phyloP scores from a whole-genome alignment of 768 basidiomycete species.

The Xerocomellus amylosporus region DNA sequence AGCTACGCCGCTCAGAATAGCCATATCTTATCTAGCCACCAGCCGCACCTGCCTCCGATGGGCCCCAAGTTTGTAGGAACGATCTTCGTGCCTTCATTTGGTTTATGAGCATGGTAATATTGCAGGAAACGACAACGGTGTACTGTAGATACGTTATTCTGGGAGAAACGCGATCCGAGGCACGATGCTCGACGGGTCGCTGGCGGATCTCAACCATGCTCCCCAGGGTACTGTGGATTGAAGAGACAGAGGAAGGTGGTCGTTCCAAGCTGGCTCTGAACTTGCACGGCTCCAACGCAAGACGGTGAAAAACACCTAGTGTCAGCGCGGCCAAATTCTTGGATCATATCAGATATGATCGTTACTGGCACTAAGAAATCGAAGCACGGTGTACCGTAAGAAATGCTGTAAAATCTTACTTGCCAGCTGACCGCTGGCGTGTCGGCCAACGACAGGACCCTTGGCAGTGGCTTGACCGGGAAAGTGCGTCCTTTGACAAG shows the following conservation, averaged over 20 bases:
- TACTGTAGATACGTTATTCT: too few species aligned
- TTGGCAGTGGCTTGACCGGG: slow-evolving; percentile 5
- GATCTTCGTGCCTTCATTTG: not conserved
- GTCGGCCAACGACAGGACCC: slow-evolving; percentile 10
- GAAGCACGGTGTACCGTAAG: not conserved
- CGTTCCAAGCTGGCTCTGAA: not conserved
- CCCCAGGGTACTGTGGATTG: not conserved
- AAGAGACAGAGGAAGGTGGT: not conserved
- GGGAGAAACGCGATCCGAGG: too few species aligned
- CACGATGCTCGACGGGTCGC: not conserved
- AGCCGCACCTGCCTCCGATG: not conserved
- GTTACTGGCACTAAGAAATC: not conserved
- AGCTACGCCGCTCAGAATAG: not conserved
- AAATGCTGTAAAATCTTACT: slow-evolving; percentile 4
- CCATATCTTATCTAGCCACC: slow-evolving; percentile 11
- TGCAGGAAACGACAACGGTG: not conserved
- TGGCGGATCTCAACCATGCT: not conserved
- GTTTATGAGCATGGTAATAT: not conserved
- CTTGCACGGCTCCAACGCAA: not conserved
- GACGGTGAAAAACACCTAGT: not conserved
- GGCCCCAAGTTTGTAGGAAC: not conserved
- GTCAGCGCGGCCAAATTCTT: not conserved
- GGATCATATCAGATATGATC: not conserved
- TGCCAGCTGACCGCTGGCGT: not conserved
- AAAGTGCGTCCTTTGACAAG: slow-evolving; percentile 1